Base-by-base conservation (phyloP, 2,329 filamentous ascomycete genomes). In the Sclerotinia borealis region DNA sequence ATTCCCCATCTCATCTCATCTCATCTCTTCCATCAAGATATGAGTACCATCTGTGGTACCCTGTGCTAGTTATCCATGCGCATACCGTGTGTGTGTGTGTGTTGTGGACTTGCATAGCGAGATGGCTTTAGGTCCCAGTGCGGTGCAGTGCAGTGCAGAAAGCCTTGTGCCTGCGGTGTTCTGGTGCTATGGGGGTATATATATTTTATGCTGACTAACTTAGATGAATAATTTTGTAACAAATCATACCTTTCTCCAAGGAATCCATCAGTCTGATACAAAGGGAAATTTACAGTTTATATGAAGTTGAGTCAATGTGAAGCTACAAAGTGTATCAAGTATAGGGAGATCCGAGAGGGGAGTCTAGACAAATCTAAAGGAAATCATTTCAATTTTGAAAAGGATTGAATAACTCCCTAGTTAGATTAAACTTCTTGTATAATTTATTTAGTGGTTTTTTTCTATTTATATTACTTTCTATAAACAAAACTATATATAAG, bases 241-340 rank as follows among this genome's bases (percentile, higher is more conserved):
- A 37, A 15, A n/a, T 31, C 5, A 15, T 31, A 22, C 11, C 41
- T 47, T 37, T 15, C 27, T 45, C 19, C 31, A 47, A 25, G 55
- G 41, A 37, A 51, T 60, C 31, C 31, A 49, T 49, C 39, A 55
- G 37, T 47, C 59, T 61, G 48, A 61, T 37, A 61, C 37, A 48
- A 54, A 31, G 56, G n/a, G 10, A 17, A 22, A 22, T 29, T 39
- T 29, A 39, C 45, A 36, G 48, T 37, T 45, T 43, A 36, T 15
- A 17, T 45, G 48, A 52, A 37, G 45, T n/a, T 45, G 10, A 39
- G 25, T 25, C 51, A 54, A 13, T 25, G 17, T 41, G 51, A 41
- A 13, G 51, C 51, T 17, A 19, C 9, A 22, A 41, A 36, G 31
- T 19, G 31, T 22, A 25, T n/a, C 36, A n/a, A 17, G 49, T 36